A percentile compares a stretch with the other conserved stretches of the same genome.
Conservation (phyloP, 805 yeast genomes). For the Yarrowia alimentaria region DNA sequence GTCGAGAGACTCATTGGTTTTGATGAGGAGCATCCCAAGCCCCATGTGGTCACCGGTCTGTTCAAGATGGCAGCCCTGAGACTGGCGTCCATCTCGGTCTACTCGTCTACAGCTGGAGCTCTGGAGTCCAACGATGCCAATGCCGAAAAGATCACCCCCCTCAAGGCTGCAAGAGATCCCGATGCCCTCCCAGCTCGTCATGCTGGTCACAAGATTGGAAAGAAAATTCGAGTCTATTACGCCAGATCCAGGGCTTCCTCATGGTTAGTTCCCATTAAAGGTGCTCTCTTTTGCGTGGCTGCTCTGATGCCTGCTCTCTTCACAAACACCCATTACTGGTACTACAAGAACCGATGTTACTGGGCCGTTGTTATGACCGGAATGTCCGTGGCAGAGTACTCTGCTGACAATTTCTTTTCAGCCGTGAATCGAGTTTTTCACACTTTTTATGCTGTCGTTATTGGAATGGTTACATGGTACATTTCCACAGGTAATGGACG, state of each 20-base stretch:
- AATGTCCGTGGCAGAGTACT: constrained; percentile 36
- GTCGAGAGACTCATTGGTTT: constrained; percentile 1
- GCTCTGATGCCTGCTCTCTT: constrained; percentile 36
- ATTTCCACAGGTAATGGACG: constrained; percentile 40
- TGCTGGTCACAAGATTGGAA: constrained; percentile 2
- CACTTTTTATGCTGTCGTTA: constrained; percentile 37
- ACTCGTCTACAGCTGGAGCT: constrained; percentile 12
- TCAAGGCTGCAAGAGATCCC: constrained; percentile 19
- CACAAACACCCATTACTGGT: constrained; percentile 35
- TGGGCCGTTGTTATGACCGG: constrained; percentile 40
- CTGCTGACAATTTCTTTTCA: constrained; percentile 40
- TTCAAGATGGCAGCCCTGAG: constrained; percentile 5
- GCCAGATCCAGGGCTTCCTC: constrained; percentile 6
- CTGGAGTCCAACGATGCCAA: constrained; percentile 5
- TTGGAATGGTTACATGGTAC: constrained; percentile 41
- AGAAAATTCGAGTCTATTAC: background rate
- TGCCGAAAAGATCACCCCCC: constrained; percentile 14
- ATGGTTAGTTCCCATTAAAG: constrained; percentile 34
- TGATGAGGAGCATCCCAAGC: constrained; percentile 1
- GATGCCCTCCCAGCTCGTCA: constrained; percentile 16
- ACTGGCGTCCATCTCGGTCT: constrained; percentile 5
- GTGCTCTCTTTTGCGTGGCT: constrained; percentile 33
- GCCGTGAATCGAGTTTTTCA: constrained; percentile 34
- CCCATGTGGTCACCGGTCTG: constrained; percentile 14
- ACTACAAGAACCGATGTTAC: constrained; percentile 34